Base-by-base conservation (phyloP, 73 alveolate species). In the Uronychia binucleata region DNA sequence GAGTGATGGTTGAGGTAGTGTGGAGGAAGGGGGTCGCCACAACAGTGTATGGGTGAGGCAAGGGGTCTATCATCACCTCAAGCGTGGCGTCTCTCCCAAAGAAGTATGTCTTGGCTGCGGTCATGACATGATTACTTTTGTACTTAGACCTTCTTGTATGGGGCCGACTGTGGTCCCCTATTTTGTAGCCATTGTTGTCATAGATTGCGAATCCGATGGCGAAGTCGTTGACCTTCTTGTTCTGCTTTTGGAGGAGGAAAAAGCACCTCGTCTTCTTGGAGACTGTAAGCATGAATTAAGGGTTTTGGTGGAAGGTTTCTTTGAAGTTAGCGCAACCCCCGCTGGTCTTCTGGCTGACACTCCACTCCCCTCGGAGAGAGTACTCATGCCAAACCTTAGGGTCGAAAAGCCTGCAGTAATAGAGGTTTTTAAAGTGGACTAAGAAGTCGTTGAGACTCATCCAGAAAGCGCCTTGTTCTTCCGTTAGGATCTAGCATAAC, bases 391-490 rank as follows among this genome's bases (percentile, higher is more conserved):
- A 81, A 1, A 26, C 30, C 1, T 58, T 28, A 59, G 88, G 67
- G 1, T 90, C 86, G 80, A 83, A 85, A 1, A 86, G 60, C 1
- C 96, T 87, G 81, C 95, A 91, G 14, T 81, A 75, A 77, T 85
- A 87, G 77, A 94, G 84, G 77, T 81, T 14, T 28, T 87, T 89
- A 80, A 87, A 94, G 79, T 94, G 84, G 13, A 79, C 26, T 13
- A 87, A 76, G 85, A 95, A 93, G 89, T 95, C 98, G 30, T 79
- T 89, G 58, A 91, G 88, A 76, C 86, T 75, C 99, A 95, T 91
- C 97, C 98, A 95, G 89, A 95, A 95, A 35, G 88, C 87, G 30
- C 99, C 98, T 82, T 95, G 97, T 67, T 59, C 87, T 29, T 82
- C 89, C 27, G 79, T 89, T 8, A 85, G 30, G 57, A 82, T 92